phyloP scores from a whole-genome alignment of 2,329 filamentous ascomycete species.

The Hymenoscyphus albidus region DNA sequence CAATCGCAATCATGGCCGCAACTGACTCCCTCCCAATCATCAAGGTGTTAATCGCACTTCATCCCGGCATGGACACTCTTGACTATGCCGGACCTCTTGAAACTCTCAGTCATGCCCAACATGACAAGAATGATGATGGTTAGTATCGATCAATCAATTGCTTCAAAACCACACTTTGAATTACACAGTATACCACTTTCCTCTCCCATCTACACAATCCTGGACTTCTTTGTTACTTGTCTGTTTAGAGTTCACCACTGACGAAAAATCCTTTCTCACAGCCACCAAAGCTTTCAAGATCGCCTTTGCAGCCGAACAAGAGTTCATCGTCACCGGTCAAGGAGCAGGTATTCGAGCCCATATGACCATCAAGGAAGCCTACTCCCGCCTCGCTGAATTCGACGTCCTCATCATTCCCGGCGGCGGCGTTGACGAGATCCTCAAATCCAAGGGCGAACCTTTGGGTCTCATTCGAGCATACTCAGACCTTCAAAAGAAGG shows the following conservation, averaged over 20 bases:
- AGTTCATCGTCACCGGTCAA: slow-evolving; percentile 52
- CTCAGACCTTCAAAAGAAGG: slow-evolving; percentile 74
- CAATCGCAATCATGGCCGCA: slow-evolving; percentile 33
- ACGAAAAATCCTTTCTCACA: slow-evolving; percentile 15
- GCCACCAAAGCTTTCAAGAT: slow-evolving; percentile 30
- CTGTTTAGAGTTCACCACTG: slow-evolving; percentile 8
- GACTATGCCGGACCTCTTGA: slow-evolving; percentile 57
- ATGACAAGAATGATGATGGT: slow-evolving; percentile 49
- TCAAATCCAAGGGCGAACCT: slow-evolving; percentile 66
- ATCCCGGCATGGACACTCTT: slow-evolving; percentile 52
- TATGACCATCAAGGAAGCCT: slow-evolving; percentile 73
- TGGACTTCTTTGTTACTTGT: slow-evolving; percentile 7
- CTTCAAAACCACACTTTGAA: slow-evolving; percentile 1
- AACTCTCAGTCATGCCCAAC: slow-evolving; percentile 50
- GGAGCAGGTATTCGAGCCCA: slow-evolving; percentile 70
- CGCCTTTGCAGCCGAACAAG: slow-evolving; percentile 42
- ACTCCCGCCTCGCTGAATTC: slow-evolving; percentile 56
- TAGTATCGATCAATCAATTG: slow-evolving; percentile 34
- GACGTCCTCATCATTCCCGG: slow-evolving; percentile 77
- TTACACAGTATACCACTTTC: not conserved
- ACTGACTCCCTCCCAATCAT: slow-evolving; percentile 38
- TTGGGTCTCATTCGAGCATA: slow-evolving; percentile 71
- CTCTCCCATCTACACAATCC: slow-evolving; percentile 10
- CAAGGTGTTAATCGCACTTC: slow-evolving; percentile 57
- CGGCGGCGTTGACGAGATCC: slow-evolving; percentile 55